phyloP scores from a whole-genome alignment of 2,329 filamentous ascomycete genomes.

The Fusarium luffae region DNA sequence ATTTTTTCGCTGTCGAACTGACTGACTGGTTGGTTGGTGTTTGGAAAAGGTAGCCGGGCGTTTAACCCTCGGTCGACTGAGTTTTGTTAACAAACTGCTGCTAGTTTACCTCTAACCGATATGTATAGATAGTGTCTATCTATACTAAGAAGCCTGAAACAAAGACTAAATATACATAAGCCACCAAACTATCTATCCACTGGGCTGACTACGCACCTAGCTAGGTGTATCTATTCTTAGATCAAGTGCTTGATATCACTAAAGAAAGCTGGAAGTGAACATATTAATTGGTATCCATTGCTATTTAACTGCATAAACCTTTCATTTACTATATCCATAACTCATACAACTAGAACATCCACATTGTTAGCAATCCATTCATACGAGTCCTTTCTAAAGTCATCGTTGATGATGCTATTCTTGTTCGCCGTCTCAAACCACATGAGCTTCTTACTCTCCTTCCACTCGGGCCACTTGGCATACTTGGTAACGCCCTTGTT shows the following conservation, averaged over 20 bases:
- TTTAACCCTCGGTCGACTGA: not conserved
- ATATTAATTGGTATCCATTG: not conserved
- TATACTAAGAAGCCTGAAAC: not conserved
- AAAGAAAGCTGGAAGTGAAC: not conserved
- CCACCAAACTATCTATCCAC: not conserved
- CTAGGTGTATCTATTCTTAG: not conserved
- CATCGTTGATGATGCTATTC: constrained; percentile 51
- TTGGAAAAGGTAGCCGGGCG: not conserved
- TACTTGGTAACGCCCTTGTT: constrained; percentile 63
- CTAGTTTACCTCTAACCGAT: not conserved
- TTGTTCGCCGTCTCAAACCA: constrained; percentile 54
- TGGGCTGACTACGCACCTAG: not conserved
- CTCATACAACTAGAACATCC: constrained; percentile 39
- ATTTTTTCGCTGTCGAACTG: not conserved
- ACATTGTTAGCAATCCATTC: constrained; percentile 45
- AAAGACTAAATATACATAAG: not conserved
- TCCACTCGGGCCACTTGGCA: constrained; percentile 58
- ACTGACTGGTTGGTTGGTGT: not conserved
- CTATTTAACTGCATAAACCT: not conserved
- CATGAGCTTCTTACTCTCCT: constrained; percentile 59
- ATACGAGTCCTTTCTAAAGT: constrained; percentile 51
- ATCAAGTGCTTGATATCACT: not conserved
- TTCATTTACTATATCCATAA: not conserved
- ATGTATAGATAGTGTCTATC: not conserved
- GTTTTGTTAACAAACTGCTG: not conserved